Conservation (phyloP, 1,284 basidiomycete species). For the Ustilago shanxiensis region DNA sequence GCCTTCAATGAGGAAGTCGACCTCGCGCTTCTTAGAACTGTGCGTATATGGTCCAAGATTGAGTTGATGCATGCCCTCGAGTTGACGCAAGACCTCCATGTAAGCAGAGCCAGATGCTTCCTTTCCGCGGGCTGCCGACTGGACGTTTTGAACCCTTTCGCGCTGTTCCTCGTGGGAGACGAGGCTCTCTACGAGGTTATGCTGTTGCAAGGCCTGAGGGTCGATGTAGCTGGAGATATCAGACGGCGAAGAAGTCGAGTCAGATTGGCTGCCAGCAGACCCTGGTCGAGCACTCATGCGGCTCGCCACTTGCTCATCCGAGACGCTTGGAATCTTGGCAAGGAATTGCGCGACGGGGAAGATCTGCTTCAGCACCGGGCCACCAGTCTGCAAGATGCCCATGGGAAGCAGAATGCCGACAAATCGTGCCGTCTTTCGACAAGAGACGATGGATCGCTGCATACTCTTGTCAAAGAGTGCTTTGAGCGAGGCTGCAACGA, state of each 20-base stretch:
- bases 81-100: conserved; percentile 32
- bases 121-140: conserved; percentile 14
- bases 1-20: conserved; percentile 57
- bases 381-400: conserved; percentile 59
- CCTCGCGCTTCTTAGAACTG: conserved; percentile 60
- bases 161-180: conserved; percentile 16
- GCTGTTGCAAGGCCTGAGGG: conserved; percentile 35
- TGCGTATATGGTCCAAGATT: conserved; percentile 57
- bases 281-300: conserved; percentile 13
- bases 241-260: conserved; percentile 3
- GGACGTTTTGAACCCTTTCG: conserved; percentile 9
- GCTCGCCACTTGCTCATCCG: conserved; percentile 37
- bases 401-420: conserved; percentile 52
- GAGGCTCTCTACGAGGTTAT: conserved; percentile 15
- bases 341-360: conserved; percentile 61
- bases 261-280: conserved; percentile 2
- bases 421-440: conserved; percentile 53
- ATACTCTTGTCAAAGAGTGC: conserved; percentile 53
- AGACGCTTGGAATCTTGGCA: conserved; percentile 49
- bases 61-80: conserved; percentile 43
- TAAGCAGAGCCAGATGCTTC: conserved; percentile 9
- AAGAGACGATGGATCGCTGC: conserved; percentile 50
- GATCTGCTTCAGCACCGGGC: conserved; percentile 53
- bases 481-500: conserved; percentile 46
- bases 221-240: conserved; percentile 33